Evolutionary conservation across 805 yeast species (phyloP).

Genomic region (Candida maltosa): DNA sequence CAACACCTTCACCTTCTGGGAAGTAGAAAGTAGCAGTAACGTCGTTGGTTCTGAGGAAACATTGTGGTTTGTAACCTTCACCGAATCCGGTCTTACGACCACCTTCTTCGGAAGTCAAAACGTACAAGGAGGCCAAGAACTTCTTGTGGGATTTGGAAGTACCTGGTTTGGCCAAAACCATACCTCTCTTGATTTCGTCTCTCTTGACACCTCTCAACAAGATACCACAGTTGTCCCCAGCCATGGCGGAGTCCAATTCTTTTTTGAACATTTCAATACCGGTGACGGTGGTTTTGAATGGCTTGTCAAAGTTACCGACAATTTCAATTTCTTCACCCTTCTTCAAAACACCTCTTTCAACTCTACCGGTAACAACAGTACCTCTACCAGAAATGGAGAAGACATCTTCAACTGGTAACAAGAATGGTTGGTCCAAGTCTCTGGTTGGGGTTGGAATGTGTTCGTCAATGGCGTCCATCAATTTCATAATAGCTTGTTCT

Average conservation of each 20-base stretch:
- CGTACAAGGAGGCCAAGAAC: slow-evolving; percentile 89
- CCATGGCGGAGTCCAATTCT: slow-evolving; percentile 95
- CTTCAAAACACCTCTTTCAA: slow-evolving; percentile 95
- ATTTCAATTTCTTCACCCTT: slow-evolving; percentile 98
- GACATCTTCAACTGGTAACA: slow-evolving; percentile 96
- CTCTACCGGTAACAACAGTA: slow-evolving; percentile 98
- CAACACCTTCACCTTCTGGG: slow-evolving; percentile 72
- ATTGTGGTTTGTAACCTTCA: slow-evolving; percentile 96
- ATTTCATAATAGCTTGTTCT: slow-evolving; percentile 72
- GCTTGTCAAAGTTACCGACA: slow-evolving; percentile 85
- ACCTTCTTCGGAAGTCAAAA: slow-evolving; percentile 95
- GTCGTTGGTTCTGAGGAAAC: slow-evolving; percentile 94
- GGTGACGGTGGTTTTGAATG: slow-evolving; percentile 90
- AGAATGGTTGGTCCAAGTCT: slow-evolving; percentile 93
- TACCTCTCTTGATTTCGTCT: slow-evolving; percentile 95
- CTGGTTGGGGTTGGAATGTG: slow-evolving; percentile 95
- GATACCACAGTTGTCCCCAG: slow-evolving; percentile 99
- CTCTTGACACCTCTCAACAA: slow-evolving; percentile 97
- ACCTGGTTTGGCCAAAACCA: slow-evolving; percentile 93
- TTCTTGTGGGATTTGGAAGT: slow-evolving; percentile 89
- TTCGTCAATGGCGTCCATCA: slow-evolving; percentile 90
- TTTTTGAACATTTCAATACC: slow-evolving; percentile 99
- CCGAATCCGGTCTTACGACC: slow-evolving; percentile 98
- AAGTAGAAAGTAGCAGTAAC: slow-evolving; percentile 86
- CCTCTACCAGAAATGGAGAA: slow-evolving; percentile 99